Conservation (phyloP, 106 monocot species). For the Dactylorhiza incarnata region DNA sequence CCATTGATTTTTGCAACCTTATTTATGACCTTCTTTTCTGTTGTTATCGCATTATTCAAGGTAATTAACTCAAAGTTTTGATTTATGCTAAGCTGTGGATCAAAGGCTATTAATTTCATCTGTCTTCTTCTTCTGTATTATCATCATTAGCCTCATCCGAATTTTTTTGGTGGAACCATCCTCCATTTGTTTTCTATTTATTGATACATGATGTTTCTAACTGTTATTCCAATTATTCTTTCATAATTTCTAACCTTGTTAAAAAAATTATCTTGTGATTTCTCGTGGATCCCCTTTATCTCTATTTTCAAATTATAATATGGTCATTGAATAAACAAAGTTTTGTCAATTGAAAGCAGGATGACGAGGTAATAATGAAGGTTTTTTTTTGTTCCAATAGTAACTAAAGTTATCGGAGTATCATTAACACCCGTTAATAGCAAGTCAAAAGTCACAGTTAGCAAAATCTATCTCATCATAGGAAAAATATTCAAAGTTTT, state of each 20-base stretch:
- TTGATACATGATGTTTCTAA: neutral
- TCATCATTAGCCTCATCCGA: neutral
- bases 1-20: slow-evolving; percentile 94
- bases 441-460: too few relatives aligned
- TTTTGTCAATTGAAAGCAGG: too few relatives aligned
- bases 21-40: slow-evolving; percentile 99
- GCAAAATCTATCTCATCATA: too few relatives aligned
- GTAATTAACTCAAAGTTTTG: slow-evolving; percentile 26
- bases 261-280: neutral
- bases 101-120: neutral
- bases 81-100: neutral
- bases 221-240: neutral
- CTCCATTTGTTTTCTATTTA: neutral
- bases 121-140: neutral
- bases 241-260: neutral
- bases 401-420: too few relatives aligned
- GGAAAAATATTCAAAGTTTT: too few relatives aligned
- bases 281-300: too few relatives aligned
- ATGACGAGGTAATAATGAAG: too few relatives aligned
- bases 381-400: too few relatives aligned
- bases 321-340: too few relatives aligned
- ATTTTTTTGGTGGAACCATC: neutral
- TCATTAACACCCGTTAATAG: too few relatives aligned
- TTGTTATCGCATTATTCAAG: slow-evolving; percentile 99
- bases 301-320: too few relatives aligned